phyloP scores from a whole-genome alignment of 345 rosid genomes.

The Luvunga scandens region DNA sequence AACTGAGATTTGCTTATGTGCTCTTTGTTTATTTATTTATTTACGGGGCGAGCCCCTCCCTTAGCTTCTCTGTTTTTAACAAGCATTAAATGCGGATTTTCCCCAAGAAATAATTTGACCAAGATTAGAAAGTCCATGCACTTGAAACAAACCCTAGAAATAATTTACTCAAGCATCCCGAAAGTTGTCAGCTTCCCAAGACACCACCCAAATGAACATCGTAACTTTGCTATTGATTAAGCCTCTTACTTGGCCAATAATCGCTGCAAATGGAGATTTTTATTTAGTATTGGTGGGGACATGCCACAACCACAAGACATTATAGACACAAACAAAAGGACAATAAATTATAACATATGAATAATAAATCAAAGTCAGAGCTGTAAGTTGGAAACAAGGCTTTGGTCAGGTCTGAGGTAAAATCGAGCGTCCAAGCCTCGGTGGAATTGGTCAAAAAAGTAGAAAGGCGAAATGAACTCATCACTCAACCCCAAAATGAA shows the following conservation, averaged over 20 bases:
- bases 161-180: neutral
- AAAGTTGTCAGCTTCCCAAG: constrained; percentile 12
- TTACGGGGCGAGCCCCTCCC: neutral
- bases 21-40: neutral
- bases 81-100: constrained; percentile 14
- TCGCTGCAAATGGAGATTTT: constrained; percentile 3
- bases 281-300: constrained; percentile 13
- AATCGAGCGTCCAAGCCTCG: neutral
- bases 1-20: neutral
- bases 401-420: constrained; percentile 1
- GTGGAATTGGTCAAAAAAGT: constrained; percentile 13
- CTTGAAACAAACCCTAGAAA: neutral
- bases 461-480: neutral
- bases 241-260: neutral
- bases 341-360: neutral
- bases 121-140: neutral
- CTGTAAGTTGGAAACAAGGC: neutral
- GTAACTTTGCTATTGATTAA: neutral
- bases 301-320: constrained; percentile 19
- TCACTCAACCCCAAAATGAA: neutral
- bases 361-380: neutral
- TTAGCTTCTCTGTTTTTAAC: constrained; percentile 6
- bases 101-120: constrained; percentile 21
- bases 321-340: neutral
- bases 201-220: constrained; percentile 4